Conservation (phyloP, 441 rosid genomes). For the Melastoma candidum region DNA sequence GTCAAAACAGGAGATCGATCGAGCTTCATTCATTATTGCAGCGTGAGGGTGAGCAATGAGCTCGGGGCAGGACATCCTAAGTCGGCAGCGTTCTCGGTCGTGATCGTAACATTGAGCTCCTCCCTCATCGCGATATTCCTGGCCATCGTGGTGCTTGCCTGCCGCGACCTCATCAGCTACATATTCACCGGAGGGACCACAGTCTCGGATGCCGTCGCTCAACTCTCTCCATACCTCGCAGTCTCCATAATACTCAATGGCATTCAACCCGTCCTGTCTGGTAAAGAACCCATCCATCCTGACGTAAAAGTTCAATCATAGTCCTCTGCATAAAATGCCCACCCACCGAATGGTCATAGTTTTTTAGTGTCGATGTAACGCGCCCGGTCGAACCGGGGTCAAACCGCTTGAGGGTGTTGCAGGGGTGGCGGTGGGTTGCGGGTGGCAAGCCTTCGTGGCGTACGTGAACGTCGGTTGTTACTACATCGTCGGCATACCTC, state of each 20-base stretch:
- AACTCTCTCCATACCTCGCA: slow-evolving; percentile 35
- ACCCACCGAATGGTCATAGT: no score
- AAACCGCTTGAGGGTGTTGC: neutral
- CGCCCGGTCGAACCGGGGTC: no score
- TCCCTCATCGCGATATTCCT: slow-evolving; percentile 15
- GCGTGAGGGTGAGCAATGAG: slow-evolving; percentile 49
- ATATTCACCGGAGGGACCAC: slow-evolving; percentile 29
- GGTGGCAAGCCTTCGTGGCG: slow-evolving; percentile 75
- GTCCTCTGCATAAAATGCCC: no score
- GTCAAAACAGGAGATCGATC: no score
- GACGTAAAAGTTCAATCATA: no score
- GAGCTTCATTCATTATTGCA: slow-evolving; percentile 1
- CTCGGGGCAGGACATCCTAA: slow-evolving; percentile 40
- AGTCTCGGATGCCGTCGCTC: slow-evolving; percentile 32
- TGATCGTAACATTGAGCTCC: slow-evolving; percentile 24
- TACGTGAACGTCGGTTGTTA: slow-evolving; percentile 58
- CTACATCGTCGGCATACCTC: slow-evolving; percentile 44
- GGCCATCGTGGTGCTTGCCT: slow-evolving; percentile 16
- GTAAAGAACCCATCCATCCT: slow-evolving; percentile 14
- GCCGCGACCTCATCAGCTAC: slow-evolving; percentile 37
- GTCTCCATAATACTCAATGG: slow-evolving; percentile 29
- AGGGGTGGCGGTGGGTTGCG: slow-evolving; percentile 68
- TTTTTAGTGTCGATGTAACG: no score
- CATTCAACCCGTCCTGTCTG: slow-evolving; percentile 43
- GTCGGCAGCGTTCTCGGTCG: slow-evolving; percentile 28